Evolutionary conservation across 208 protist genomes (phyloP).

Genomic region (Crithidia acanthocephali): DNA sequence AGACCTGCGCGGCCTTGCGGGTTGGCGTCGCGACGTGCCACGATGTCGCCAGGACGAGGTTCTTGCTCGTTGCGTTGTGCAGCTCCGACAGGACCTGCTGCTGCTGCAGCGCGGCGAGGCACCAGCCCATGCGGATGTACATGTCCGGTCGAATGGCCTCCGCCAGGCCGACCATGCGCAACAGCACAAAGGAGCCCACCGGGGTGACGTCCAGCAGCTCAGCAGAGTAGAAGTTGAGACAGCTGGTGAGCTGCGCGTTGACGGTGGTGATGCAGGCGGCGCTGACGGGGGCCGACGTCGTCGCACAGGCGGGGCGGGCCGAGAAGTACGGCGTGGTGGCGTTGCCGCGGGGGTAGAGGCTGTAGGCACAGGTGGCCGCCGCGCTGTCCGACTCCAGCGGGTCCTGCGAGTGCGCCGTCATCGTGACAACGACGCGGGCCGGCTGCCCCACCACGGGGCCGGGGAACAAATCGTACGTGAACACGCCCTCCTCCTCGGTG

Average conservation of each 20-base stretch:
- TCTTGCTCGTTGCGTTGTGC: constrained; percentile 44
- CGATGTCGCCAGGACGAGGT: constrained; percentile 37
- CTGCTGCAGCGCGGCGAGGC: constrained; percentile 28
- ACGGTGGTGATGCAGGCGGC: constrained; percentile 36
- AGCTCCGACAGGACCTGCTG: constrained; percentile 31
- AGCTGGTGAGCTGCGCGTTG: constrained; percentile 38
- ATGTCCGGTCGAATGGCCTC: constrained; percentile 31
- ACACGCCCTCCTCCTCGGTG: constrained; percentile 15
- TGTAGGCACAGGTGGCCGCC: constrained; percentile 37
- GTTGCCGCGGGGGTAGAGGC: constrained; percentile 35
- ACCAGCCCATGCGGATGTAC: constrained; percentile 43
- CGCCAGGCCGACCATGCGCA: constrained; percentile 42
- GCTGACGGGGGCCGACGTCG: constrained; percentile 19
- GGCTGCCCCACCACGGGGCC: neutral
- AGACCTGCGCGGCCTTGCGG: constrained; percentile 18
- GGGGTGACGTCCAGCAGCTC: constrained; percentile 40
- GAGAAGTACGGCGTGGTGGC: constrained; percentile 39
- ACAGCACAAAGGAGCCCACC: constrained; percentile 43
- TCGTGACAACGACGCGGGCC: constrained; percentile 22
- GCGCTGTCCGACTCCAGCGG: constrained; percentile 50
- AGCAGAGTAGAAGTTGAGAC: constrained; percentile 55
- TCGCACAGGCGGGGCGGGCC: constrained; percentile 33
- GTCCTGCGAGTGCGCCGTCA: constrained; percentile 40
- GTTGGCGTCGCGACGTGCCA: constrained; percentile 35
- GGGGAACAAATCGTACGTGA: constrained; percentile 32